phyloP scores from a whole-genome alignment of 164 flowering plant genomes.

The Vitis cinerea region DNA sequence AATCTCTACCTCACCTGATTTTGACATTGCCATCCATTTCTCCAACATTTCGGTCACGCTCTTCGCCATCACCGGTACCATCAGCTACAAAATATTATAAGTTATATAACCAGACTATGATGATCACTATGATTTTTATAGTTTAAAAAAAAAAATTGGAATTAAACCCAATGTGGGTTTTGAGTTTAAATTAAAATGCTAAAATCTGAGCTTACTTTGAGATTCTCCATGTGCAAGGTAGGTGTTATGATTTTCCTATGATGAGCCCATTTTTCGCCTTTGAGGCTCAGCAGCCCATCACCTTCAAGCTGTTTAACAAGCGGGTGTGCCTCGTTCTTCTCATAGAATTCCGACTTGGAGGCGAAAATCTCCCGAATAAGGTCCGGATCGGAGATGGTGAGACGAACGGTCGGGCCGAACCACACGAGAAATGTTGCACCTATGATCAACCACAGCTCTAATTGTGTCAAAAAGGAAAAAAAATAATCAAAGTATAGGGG shows the following conservation, averaged over 20 bases:
- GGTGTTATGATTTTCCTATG: conserved; percentile 89
- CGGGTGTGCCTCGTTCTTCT: conserved; percentile 86
- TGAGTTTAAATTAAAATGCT: no score
- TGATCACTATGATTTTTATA: no score
- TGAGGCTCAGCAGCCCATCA: conserved; percentile 87
- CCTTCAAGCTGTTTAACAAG: conserved; percentile 92
- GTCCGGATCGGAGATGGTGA: conserved; percentile 88
- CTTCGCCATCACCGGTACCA: conserved; percentile 75
- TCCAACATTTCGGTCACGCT: conserved; percentile 71
- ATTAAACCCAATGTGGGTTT: no score
- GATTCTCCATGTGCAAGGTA: conserved; percentile 92
- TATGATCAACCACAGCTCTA: conserved; percentile 20
- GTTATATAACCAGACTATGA: no score
- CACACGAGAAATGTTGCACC: conserved; percentile 92
- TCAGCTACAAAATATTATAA: conserved; percentile 31
- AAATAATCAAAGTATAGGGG: neutral
- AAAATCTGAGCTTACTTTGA: conserved; percentile 47
- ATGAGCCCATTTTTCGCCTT: conserved; percentile 97
- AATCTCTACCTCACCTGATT: conserved; percentile 64
- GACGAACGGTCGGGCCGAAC: conserved; percentile 90
- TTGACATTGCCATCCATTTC: conserved; percentile 47
- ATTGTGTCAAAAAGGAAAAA: no score
- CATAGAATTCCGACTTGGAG: conserved; percentile 74
- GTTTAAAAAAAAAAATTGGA: no score
- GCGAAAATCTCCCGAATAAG: conserved; percentile 81